Evolutionary conservation across 306 rosid genomes (phyloP), one percentile per base, ranked within the genome.

Genomic region (Trichosanthes cucumerina): DNA sequence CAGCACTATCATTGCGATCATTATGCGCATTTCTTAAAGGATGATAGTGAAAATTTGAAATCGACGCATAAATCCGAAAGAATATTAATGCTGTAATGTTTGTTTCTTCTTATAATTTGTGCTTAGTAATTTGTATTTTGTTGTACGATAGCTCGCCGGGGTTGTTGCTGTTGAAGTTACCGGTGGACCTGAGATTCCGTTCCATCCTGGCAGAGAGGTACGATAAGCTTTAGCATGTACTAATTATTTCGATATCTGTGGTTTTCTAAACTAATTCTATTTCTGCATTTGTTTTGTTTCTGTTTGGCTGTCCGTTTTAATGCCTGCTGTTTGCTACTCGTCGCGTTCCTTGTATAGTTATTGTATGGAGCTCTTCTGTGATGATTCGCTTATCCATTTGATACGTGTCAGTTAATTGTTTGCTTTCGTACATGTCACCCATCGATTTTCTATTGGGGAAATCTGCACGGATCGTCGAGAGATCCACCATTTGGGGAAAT

Each of bases 161-260:
- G 89, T 86, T 74, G 87, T 90, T 77, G 91, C 91, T 0, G 86
- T 88, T 16, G 93, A 88, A 79, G 78, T 90, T 57, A 83, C 91
- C 4, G 93, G 91, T 75, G 91, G 93, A n/a, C 93, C 93, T 3
- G 90, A 85, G 41, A 76, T 88, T 46, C 88, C 85, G 62, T 88
- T 90, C 83, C 91, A 86, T 54, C 91, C 93, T 1, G 90, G 93
- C 41, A 81, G 91, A 80, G 72, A 64, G 84, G 91, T 90, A 81
- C 86, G 4, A 77, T 53, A 82, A 56, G 59, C n/a, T 33, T n/a
- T 14, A n/a, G 10, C 5, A 36, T 50, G 70, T 21, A 36, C 28
- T 11, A 54, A 43, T 56, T 34, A 31, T 24, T 26, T 15, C 39
- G 7, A 68, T 18, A 6, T 68, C 5, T 1, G 46, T n/a, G 54